Base-by-base conservation (phyloP, 2,329 filamentous ascomycete species). In the Fusarium sp. region DNA sequence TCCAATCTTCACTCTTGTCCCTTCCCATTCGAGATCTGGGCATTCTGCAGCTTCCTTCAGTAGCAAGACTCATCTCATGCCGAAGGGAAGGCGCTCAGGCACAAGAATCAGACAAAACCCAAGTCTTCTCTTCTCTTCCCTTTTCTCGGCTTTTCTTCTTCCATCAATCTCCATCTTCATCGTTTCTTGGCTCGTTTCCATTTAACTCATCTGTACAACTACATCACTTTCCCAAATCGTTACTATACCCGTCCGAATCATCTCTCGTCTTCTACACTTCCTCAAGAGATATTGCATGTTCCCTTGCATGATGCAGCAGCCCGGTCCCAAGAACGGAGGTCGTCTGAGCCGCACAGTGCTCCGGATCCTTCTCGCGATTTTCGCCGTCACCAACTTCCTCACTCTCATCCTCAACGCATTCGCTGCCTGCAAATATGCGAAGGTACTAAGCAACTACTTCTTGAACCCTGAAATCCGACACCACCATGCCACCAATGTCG, bases 351-450 rank as follows among this genome's bases (percentile, higher is more conserved):
- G 59, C 26, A 8, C 39, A 12, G 7, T 67, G 23, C 65, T 75
- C 43, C 34, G 48, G 7, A 11, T 39, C 2, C 58, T 72, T 10
- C 49, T 75, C 10, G 44, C 30, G 38, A n/a, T 72, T 47, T 75
- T 74, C 43, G 45, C 30, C 36, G 1, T 73, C 10, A 44, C 48
- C 44, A 75, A 70, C 51, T 48, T 75, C 15, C 11, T 65, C 34
- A 69, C 75, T 39, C 46, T 69, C 52, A 30, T 70, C 28, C 39
- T 74, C 30, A 50, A 65, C 11, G 20, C 59, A 8, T 21, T 67
- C 19, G 43, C 70, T 36, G 52, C 70, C 15, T n/a, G 26, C 20
- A 17, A 36, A 5, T 61, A 42, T 21, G 4, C 19, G 7, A 14
- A 17, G 28, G 20, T 11, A 21, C n/a, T 39, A 4, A 14, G 10